Evolutionary conservation across 1,284 basidiomycete genomes (phyloP), one percentile per base, ranked within the genome.

Genomic region (Xerocomus amazonicus): DNA sequence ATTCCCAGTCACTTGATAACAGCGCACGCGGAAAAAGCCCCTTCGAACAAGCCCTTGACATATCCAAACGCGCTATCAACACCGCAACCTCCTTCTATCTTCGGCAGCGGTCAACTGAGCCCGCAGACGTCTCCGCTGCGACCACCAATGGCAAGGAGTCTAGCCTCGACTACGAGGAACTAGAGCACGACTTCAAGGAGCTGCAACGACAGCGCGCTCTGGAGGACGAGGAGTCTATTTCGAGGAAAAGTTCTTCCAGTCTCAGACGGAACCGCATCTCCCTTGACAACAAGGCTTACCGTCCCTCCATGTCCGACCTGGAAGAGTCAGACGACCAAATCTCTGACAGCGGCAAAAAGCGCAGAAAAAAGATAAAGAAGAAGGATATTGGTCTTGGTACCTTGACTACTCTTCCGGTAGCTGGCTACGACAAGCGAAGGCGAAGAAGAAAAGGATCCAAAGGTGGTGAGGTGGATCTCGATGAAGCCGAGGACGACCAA

Each of bases 111-210:
- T 78, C 81, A 12, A 68, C 72, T 28, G 81, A 83, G 55, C 80
- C 78, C 6, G 68, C 73, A 54, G 66, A 66, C 42, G 33, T 51
- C 19, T 61, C 63, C 19, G 51, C 48, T 14, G 58, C 63, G 45
- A 69, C 58, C 32, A 66, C 59, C 43, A 67, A 71, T 54, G 73
- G 74, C 43, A 73, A 80, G 40, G 75, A 80, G 43, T 72, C 78
- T 6, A 88, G 83, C 59, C 90, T 91, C 63, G 87, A 88, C 62
- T 92, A 90, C 60, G 78, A 80, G 9, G 79, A 76, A 6, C 88
- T 92, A 61, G 87, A 91, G 59, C 74, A 74, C 42, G 81, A 83
- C 26, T 84, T 72, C 55, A 55, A 54, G 26, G 60, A 65, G 4
- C 43, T 63, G 26, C 62, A 67, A 17, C 63, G 34, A 29, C 66